Percentiles rank a stretch among this genome's conserved stretches.
Evolutionary conservation across 1,139 yeast genomes (phyloP).

Genomic region (Suhomyces taliae): DNA sequence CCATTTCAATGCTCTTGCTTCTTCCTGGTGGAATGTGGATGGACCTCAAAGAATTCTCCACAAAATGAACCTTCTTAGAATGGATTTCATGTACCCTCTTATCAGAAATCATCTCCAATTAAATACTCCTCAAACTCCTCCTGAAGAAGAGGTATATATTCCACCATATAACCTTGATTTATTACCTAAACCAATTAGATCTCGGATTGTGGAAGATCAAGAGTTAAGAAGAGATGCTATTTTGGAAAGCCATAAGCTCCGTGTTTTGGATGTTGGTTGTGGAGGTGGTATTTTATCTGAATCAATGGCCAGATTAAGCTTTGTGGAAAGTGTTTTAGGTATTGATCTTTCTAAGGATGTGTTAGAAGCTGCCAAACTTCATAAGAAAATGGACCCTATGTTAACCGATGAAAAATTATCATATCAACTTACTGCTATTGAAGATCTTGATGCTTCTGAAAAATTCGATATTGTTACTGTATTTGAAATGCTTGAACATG

Average conservation of each 20-base stretch:
- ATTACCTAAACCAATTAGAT: slow-evolving; percentile 56
- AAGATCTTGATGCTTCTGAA: slow-evolving; percentile 47
- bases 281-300: slow-evolving; percentile 96
- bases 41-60: slow-evolving; percentile 94
- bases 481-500: slow-evolving; percentile 96
- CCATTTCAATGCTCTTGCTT: slow-evolving; percentile 84
- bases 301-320: slow-evolving; percentile 75
- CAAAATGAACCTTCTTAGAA: slow-evolving; percentile 85
- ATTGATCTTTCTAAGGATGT: slow-evolving; percentile 86
- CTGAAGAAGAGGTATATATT: slow-evolving; percentile 56
- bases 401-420: slow-evolving; percentile 42
- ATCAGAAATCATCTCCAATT: slow-evolving; percentile 49
- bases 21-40: slow-evolving; percentile 93
- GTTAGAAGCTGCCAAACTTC: slow-evolving; percentile 73
- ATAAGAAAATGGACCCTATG: slow-evolving; percentile 64
- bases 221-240: slow-evolving; percentile 44
- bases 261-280: slow-evolving; percentile 88
- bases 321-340: slow-evolving; percentile 67
- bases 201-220: slow-evolving; percentile 50
- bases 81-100: slow-evolving; percentile 78
- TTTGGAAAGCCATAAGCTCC: slow-evolving; percentile 34
- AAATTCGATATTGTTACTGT: slow-evolving; percentile 77
- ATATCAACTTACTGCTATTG: slow-evolving; percentile 64
- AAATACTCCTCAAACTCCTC: slow-evolving; percentile 35
- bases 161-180: slow-evolving; percentile 77